Base-by-base conservation (phyloP, 2,329 filamentous ascomycete species). In the Neophaeococcomyces aloes region DNA sequence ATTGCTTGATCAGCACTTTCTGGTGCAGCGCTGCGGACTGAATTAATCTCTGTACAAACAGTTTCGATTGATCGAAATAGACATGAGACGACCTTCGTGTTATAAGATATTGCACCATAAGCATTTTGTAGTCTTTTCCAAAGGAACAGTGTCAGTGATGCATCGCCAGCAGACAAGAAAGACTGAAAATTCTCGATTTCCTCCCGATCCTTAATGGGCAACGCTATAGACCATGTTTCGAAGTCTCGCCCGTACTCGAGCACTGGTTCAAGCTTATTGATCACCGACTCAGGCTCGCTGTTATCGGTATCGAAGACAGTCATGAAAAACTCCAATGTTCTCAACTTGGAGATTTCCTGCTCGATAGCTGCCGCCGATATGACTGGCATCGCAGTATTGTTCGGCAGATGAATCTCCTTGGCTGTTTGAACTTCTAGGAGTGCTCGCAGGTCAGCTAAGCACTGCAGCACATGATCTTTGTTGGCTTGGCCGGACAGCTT, bases 301-400 rank as follows among this genome's bases (percentile, higher is more conserved):
- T 81, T 76, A 45, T 91, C 83, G 29, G 87, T 80, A 47, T 85
- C 83, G 59, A 96, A 96, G 1, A 98, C 76, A 29, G 81, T 85
- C 39, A 87, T 72, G 62, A 98, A 96, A 61, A 96, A 96, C 58
- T 95, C 89, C 76, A 94, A 91, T 0, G 89, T 96, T 11, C 86
- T 94, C 27, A 96, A 72, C 56, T 88, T 87, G 10, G 86, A 89
- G 19, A 95, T 82, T 59, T 98, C 89, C 43, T 86, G 80, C 50
- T 96, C 88, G 6, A 91, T 81, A 0, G 86, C 85, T n/a, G 75
- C 73, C 2, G 78, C 66, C 0, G 89, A 95, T 38, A 98, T 75
- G 49, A 91, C 84, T 0, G 86, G 78, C 80, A 98, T 94, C 15
- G 88, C 75, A 1, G 78, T 75, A 57, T 94, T 96, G 61, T 98